Evolutionary conservation across 306 rosid species (phyloP).

Genomic region (Vigna trinervia): DNA sequence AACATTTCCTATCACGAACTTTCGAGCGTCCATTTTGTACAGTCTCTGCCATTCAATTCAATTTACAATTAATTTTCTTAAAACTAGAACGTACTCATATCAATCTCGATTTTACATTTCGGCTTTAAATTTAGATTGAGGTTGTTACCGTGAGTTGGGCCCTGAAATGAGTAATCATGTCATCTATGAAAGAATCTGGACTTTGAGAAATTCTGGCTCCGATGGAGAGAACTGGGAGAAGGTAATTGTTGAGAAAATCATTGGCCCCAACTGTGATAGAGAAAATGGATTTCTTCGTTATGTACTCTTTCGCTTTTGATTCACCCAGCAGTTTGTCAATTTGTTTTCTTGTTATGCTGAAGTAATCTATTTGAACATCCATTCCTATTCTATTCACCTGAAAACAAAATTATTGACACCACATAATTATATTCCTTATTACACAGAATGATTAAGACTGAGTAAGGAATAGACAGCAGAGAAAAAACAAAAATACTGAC

Average conservation of each 20-base stretch:
- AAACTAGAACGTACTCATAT: no score
- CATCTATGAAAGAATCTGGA: conserved; percentile 78
- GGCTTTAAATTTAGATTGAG: conserved; percentile 9
- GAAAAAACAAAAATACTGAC: conserved; percentile 47
- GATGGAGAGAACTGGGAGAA: conserved; percentile 83
- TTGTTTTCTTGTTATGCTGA: conserved; percentile 76
- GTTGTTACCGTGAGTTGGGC: conserved; percentile 70
- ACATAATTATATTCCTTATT: neutral
- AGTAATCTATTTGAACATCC: conserved; percentile 90
- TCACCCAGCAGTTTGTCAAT: conserved; percentile 68
- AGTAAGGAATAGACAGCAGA: neutral
- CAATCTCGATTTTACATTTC: no score
- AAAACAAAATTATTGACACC: conserved; percentile 10
- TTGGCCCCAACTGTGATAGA: conserved; percentile 84
- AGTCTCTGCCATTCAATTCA: conserved; percentile 60
- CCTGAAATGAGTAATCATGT: conserved; percentile 74
- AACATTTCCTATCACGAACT: conserved; percentile 84
- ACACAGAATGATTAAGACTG: neutral
- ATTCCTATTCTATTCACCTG: conserved; percentile 91
- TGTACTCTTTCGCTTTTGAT: conserved; percentile 65
- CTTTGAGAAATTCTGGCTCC: conserved; percentile 84
- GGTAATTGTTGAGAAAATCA: conserved; percentile 89
- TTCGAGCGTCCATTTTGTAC: conserved; percentile 81
- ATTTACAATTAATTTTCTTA: no score
- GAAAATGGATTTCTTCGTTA: conserved; percentile 71